Evolutionary conservation across 1,284 basidiomycete species (phyloP), one percentile per base, ranked within the genome.

Genomic region (Pterula multifida): DNA sequence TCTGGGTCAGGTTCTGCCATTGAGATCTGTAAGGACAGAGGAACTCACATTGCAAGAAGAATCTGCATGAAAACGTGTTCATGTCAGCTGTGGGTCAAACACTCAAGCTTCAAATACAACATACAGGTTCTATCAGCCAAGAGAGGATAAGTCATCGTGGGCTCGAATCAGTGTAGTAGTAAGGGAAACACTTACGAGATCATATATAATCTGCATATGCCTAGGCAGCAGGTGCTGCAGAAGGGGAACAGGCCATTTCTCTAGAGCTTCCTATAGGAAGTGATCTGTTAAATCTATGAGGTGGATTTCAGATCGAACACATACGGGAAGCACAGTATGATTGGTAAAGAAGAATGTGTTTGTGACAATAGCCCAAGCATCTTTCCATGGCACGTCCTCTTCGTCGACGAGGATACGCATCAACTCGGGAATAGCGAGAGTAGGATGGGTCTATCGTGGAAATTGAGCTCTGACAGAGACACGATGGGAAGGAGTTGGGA

Each of bases 301-400:
- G 13, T 49, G 47, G 42, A 26, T 17, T 52, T 24, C 3, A 49
- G 12, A 11, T 15, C 28, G 36, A 26, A 35, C 11, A 68, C 79
- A 42, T 26, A 80, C 83, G 28, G 84, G 84, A 13, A 87, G 69
- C 28, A 90, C 87, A 2, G 88, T 91, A 66, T 93, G 90, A 63
- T 94, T 95, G 17, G 92, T 95, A 71, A 91, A 96, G 64, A 89
- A 90, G 70, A 95, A 93, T 3, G 87, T 90, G 64, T 85, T 84
- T 48, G 80, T 90, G 39, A 84, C 81, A 57, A 96, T 90, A 24
- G 75, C 67, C 93, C 93, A 96, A 0, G 93, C 91, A 11, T 68
- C 62, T 55, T 81, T 78, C 82, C 90, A 96, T 1, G 71, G 61
- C n/a, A 92, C 61, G 36, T 92, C 87, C 65, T 96, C 92, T 47